Evolutionary conservation across 495 filamentous ascomycete species (phyloP), one percentile per base, ranked within the genome.

Genomic region (Xylaria flabelliformis): DNA sequence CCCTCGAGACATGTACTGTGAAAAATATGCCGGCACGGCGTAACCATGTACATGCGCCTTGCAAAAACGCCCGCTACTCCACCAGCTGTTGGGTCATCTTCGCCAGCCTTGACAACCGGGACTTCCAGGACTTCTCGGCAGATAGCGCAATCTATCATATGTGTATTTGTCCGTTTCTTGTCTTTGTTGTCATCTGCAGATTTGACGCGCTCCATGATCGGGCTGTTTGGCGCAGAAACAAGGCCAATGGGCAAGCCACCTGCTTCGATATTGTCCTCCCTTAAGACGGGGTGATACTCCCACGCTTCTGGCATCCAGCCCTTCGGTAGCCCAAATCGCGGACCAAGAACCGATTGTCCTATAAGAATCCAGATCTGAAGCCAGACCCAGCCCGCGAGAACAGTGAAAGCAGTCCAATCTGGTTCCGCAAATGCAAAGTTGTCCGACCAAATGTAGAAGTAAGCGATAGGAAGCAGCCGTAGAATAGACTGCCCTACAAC

Each of bases 1-100:
- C 94, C 95, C 81, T 98, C 95, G 76, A 99, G 84, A 79, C 96
- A 99, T 64, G 88, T 85, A 59, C 92, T 97, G 78, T 99, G 96
- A 79, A 98, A 99, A 32, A 97, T 95, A 83, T 99, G 96, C 67
- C 94, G 87, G 79, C 96, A 99, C 44, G 96, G 95, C 66, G 96
- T 99, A 32, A 98, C 94, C 96, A 99, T 99, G 80, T 98, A 98
- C 67, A 86, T 82, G 61, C 94, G 87, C 68, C 95, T 85, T 32
- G 91, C 92, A 70, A 97, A 85, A 64, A 97, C 87, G 29, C 89
- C 92, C 2, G 88, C 83, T 50, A 93, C 87, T 24, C 90, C 89
- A 15, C 90, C 89, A 26, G 74, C 83, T 70, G 76, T 74, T 56
- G 80, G 79, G 73, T 82, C 83, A 70, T 81, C 90, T 76, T 87